These are phyloP conservation scores for Periconia sp. DNA, from an alignment of 2,329 filamentous ascomycete species.

Conservation along the genomic window DNA sequence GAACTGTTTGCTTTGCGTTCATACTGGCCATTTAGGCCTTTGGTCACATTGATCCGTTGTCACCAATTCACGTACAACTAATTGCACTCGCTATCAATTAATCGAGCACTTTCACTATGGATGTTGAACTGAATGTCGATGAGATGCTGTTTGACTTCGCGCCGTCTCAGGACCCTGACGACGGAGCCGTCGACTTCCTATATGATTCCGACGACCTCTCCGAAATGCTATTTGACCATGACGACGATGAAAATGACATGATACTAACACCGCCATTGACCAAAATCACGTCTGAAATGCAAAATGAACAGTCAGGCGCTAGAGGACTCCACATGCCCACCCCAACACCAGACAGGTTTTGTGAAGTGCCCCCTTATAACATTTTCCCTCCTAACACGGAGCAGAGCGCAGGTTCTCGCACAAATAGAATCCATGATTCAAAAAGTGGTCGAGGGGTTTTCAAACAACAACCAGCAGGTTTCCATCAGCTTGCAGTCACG, in stretches of 20 bases:
- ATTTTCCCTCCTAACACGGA: conserved; percentile 8
- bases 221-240: conserved; percentile 22
- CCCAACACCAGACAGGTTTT: conserved; percentile 3
- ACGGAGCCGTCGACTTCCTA: conserved; percentile 7
- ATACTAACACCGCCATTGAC: neutral
- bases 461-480: conserved; percentile 51
- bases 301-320: no score
- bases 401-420: conserved; percentile 46
- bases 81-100: neutral
- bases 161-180: conserved; percentile 18
- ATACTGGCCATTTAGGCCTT: neutral
- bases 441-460: conserved; percentile 54
- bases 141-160: conserved; percentile 32
- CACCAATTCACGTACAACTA: neutral
- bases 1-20: no score
- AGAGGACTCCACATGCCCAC: no score
- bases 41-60: neutral
- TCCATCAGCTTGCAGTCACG: conserved; percentile 52
- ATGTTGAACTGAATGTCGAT: conserved; percentile 20
- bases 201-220: conserved; percentile 16
- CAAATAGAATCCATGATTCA: conserved; percentile 61
- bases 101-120: conserved; percentile 16
- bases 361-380: neutral
- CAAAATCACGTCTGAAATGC: no score
- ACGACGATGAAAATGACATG: conserved; percentile 1